phyloP scores from a whole-genome alignment of 2,329 filamentous ascomycete genomes.

The Aspergillus flavus region DNA sequence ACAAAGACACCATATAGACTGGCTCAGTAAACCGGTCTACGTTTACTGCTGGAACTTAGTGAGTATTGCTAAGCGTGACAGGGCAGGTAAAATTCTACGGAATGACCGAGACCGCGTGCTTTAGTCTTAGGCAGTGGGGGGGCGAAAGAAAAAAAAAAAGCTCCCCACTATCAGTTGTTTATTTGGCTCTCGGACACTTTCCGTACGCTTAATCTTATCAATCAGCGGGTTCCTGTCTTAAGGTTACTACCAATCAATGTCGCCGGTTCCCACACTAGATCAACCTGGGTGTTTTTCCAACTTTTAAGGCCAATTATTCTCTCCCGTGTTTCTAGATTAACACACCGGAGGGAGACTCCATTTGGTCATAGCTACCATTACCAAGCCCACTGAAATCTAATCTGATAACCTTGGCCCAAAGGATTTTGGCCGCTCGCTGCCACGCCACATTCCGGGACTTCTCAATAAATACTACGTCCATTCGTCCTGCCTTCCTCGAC shows the following conservation, averaged over 20 bases:
- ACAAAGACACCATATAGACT: background rate
- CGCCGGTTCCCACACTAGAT: background rate
- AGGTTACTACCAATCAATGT: background rate
- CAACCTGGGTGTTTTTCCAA: background rate
- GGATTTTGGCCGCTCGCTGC: background rate
- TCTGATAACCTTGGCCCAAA: background rate
- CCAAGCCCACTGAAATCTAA: background rate
- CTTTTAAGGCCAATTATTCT: background rate
- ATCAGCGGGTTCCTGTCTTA: background rate
- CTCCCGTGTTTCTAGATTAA: background rate
- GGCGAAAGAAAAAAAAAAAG: background rate
- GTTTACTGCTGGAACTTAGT: background rate
- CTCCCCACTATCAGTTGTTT: background rate
- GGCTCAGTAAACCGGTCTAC: background rate
- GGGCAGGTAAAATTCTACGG: background rate
- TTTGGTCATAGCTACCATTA: background rate
- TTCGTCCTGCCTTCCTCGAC: background rate
- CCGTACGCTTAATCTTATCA: slow-evolving; percentile 8
- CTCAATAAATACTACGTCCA: background rate
- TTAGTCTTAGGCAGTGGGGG: background rate
- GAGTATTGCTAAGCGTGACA: background rate
- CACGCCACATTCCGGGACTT: background rate
- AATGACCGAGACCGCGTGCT: background rate
- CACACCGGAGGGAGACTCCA: background rate
- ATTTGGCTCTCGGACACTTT: slow-evolving; percentile 3